A percentile compares a stretch with the other conserved stretches of the same genome.
These are phyloP conservation scores for Thraustochytrium striatum DNA, from an alignment of 352 stramenopile genomes.

Conservation along the genomic window DNA sequence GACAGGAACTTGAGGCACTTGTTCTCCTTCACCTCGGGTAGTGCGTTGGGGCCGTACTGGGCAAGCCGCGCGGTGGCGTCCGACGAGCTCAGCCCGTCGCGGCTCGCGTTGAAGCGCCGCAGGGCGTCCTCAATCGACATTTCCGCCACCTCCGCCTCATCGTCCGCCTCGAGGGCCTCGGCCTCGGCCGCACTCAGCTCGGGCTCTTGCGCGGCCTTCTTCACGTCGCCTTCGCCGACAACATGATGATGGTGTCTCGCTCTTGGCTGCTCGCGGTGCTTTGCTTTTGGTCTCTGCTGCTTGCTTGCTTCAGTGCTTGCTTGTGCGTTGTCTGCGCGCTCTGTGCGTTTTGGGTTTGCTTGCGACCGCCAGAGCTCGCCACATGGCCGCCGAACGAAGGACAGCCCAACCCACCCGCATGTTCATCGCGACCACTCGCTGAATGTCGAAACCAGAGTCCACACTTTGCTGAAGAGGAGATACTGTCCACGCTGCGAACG, in stretches of 20 bases:
- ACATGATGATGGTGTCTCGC: background rate
- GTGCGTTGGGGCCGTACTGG: conserved; percentile 72
- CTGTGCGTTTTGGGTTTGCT: no score
- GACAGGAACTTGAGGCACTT: conserved; percentile 69
- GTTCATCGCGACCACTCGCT: no score
- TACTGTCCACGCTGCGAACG: no score
- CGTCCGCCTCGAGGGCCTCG: background rate
- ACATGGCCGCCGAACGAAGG: no score
- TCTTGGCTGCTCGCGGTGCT: background rate
- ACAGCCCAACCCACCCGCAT: no score
- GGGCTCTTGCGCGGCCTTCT: no score
- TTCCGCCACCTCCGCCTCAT: background rate
- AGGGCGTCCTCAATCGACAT: conserved; percentile 60
- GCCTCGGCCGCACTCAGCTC: background rate
- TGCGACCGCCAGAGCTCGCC: no score
- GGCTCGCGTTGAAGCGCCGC: conserved; percentile 69
- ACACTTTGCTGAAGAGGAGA: no score
- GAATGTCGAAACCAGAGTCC: no score
- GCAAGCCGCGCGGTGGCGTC: conserved; percentile 67
- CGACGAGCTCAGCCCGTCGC: conserved; percentile 64
- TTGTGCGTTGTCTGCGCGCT: background rate
- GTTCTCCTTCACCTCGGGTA: conserved; percentile 71
- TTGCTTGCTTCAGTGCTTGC: background rate
- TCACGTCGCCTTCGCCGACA: background rate
- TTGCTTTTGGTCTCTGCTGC: background rate